Base-by-base conservation (phyloP, 495 filamentous ascomycete genomes). In the Tricharina praecox region DNA sequence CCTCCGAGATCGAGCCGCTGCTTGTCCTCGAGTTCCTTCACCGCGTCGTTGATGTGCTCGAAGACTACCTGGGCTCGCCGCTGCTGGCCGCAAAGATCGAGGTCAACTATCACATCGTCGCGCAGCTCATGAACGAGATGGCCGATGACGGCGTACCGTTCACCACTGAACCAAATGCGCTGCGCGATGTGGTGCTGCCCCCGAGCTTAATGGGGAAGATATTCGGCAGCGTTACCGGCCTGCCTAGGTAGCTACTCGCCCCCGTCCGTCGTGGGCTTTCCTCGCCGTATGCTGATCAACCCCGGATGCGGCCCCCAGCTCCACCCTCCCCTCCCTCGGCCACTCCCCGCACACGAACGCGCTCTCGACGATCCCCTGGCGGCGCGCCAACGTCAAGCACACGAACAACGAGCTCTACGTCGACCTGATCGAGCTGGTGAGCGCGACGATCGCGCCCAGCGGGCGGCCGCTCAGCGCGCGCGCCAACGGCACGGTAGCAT, bases 381-480 rank as follows among this genome's bases (percentile, higher is more conserved):
- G 90, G 38, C 73, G 85, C 24, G 73, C 85, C 28, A 92, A 90
- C 57, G 90, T 99, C 47, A 77, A 85, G 7, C 92, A 99, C 62
- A 96, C 87, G 4, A 88, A 81, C 40, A 96, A 95, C 64, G 88
- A 96, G 63, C 74, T 99, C 26, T 96, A 99, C 62, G 90, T 94
- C 33, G 90, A 99, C 62, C 73, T 99, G 1, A 74, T 99, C 36
- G 90, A 99, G 67, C 81, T 82, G 3, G 71, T 99, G 0, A 76
- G 76, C 0, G 82, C 94, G 3, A 90, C 77, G 0, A 71, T 95
- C 42, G 85, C 90, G 0, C 90, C 90, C 0, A 94, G 87, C 0
- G 90, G 92, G 7, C 72, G 82, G 4, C 75, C 87, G 2, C 71
- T 99, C 19, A 75, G 84, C 8, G 90, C 90, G 18, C 75, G 92